Conservation (phyloP, 805 yeast genomes). For the Metschnikowia lachancei region DNA sequence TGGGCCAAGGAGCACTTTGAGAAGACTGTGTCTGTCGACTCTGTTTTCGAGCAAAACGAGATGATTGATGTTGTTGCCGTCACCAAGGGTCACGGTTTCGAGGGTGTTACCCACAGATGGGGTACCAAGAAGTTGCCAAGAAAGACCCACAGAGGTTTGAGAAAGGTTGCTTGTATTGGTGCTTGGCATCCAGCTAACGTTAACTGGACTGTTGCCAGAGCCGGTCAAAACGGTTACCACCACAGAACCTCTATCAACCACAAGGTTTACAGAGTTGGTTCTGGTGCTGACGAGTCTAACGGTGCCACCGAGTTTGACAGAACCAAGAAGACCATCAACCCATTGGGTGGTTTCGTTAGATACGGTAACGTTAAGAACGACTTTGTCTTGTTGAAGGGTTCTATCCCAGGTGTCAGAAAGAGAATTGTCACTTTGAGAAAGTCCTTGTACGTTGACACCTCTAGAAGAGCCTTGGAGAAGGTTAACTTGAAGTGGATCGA, state of each 20-base stretch:
- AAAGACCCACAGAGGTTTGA: slow-evolving; percentile 99
- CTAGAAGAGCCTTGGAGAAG: slow-evolving; percentile 95
- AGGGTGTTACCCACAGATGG: slow-evolving; percentile 99
- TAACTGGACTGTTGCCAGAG: slow-evolving; percentile 99
- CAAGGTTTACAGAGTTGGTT: slow-evolving; percentile 99
- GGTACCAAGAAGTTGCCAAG: slow-evolving; percentile 99
- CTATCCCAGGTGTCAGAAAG: slow-evolving; percentile 99
- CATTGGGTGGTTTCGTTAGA: slow-evolving; percentile 99
- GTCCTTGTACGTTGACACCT: slow-evolving; percentile 95
- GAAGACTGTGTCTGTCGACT: slow-evolving; percentile 93
- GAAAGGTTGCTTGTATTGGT: slow-evolving; percentile 99
- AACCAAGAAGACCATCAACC: slow-evolving; percentile 99
- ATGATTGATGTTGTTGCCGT: slow-evolving; percentile 98
- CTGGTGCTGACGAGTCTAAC: slow-evolving; percentile 88
- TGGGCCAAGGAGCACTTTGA: slow-evolving; percentile 99
- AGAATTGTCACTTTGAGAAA: slow-evolving; percentile 98
- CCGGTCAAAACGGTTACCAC: slow-evolving; percentile 99
- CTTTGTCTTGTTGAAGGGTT: slow-evolving; percentile 96
- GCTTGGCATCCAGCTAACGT: slow-evolving; percentile 99
- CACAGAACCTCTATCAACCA: slow-evolving; percentile 99
- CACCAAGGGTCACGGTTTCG: slow-evolving; percentile 99
- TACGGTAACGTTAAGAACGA: slow-evolving; percentile 98
- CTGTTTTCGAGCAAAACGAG: slow-evolving; percentile 98
- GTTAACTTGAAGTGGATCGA: slow-evolving; percentile 99
- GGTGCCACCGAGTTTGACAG: slow-evolving; percentile 98